Percentiles rank a stretch among this genome's conserved stretches.
Evolutionary conservation across 169 alveolate species (phyloP).

Genomic region (Perkinsus chesapeaki): DNA sequence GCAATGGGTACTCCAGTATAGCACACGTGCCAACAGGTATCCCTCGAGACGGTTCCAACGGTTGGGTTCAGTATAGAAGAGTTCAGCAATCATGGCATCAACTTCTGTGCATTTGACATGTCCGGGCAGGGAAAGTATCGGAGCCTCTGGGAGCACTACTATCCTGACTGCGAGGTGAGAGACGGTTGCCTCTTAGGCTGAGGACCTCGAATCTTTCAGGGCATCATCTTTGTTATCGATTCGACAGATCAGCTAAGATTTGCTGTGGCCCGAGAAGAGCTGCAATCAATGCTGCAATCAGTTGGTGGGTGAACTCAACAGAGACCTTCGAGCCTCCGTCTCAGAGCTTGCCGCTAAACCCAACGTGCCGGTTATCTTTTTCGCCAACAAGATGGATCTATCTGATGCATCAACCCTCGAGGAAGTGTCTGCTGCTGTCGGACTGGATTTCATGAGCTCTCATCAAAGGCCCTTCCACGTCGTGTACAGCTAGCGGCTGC

Average conservation of each 20-base stretch:
- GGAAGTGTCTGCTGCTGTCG: constrained; percentile 32
- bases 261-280: constrained; percentile 11
- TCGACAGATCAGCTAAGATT: constrained; percentile 8
- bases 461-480: neutral
- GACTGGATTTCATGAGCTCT: constrained; percentile 10
- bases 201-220: constrained; percentile 10
- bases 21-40: neutral
- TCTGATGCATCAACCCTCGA: constrained; percentile 20
- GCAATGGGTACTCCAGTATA: neutral
- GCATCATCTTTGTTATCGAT: constrained; percentile 11
- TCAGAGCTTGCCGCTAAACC: neutral
- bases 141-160: constrained; percentile 35
- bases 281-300: neutral
- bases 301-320: neutral
- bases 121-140: constrained; percentile 38
- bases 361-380: constrained; percentile 39
- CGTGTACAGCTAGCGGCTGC: neutral
- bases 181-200: too few species aligned
- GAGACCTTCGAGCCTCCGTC: neutral
- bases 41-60: constrained; percentile 35
- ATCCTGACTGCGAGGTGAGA: neutral
- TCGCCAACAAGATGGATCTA: constrained; percentile 47
- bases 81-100: constrained; percentile 28
- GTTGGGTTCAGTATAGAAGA: constrained; percentile 35
- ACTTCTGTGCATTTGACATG: constrained; percentile 42